Percentiles rank a stretch among this genome's conserved stretches.
These are phyloP conservation scores for Brasenia schreberi DNA, from an alignment of 164 flowering plant species.

Conservation along the genomic window DNA sequence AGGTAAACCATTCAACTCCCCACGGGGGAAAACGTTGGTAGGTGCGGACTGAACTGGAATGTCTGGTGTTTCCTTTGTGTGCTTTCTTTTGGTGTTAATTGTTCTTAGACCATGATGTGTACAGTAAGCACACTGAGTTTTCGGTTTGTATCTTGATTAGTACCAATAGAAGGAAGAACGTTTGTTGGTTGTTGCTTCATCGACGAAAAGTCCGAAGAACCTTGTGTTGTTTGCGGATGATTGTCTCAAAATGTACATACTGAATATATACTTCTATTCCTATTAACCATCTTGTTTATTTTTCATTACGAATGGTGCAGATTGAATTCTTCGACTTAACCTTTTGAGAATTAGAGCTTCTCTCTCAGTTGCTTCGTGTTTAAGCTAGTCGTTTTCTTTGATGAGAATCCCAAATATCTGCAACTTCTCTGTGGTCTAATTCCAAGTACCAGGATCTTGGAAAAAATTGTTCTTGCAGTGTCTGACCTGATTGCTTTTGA, in stretches of 20 bases:
- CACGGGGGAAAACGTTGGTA: conserved; percentile 39
- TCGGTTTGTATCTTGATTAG: not conserved
- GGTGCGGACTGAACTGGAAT: conserved; percentile 25
- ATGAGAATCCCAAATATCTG: too few species aligned
- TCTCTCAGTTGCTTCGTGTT: too few species aligned
- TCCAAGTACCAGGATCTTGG: too few species aligned
- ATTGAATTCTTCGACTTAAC: too few species aligned
- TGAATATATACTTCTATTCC: not conserved
- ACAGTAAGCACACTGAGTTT: not conserved
- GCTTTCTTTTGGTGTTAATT: not conserved
- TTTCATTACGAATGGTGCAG: too few species aligned
- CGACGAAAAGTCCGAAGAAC: not conserved
- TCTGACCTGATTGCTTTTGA: too few species aligned
- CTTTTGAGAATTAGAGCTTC: too few species aligned
- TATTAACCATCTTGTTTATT: too few species aligned
- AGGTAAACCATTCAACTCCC: conserved; percentile 41
- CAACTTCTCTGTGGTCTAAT: too few species aligned
- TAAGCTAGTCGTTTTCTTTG: too few species aligned
- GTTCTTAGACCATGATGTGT: not conserved
- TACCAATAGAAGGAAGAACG: not conserved
- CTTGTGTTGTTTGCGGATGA: not conserved
- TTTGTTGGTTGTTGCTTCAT: not conserved
- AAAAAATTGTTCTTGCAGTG: too few species aligned
- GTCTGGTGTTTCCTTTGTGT: not conserved
- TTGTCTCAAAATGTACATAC: not conserved